These are phyloP conservation scores for Lotus japonicus DNA, from an alignment of 306 rosid genomes.

Conservation along the genomic window DNA sequence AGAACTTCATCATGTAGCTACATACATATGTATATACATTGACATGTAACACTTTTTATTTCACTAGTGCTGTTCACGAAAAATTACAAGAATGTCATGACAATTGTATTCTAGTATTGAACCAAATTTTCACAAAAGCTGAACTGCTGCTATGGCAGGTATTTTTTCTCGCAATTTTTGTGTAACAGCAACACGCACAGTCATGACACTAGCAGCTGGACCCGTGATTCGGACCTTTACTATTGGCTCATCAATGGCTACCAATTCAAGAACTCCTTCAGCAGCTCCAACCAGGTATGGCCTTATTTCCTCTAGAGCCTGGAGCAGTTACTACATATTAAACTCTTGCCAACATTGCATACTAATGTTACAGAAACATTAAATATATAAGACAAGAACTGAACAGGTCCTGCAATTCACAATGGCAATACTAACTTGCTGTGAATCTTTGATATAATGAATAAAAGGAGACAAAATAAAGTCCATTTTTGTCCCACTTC, in stretches of 20 bases:
- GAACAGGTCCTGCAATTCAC: background rate
- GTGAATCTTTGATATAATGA: background rate
- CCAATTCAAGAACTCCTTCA: constrained; percentile 81
- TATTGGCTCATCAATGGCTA: constrained; percentile 84
- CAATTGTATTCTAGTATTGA: constrained; percentile 8
- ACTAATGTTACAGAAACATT: background rate
- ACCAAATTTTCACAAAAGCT: constrained; percentile 44
- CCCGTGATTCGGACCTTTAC: constrained; percentile 53
- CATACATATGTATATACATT: constrained; percentile 19
- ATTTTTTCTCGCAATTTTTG: constrained; percentile 93
- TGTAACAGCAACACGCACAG: constrained; percentile 94
- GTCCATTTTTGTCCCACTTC: background rate
- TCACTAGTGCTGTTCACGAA: constrained; percentile 1
- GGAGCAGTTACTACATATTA: background rate
- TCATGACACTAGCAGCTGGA: constrained; percentile 81
- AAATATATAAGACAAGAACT: constrained; percentile 6
- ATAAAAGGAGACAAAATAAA: background rate
- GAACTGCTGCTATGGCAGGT: constrained; percentile 82
- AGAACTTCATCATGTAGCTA: background rate
- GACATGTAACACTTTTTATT: constrained; percentile 9
- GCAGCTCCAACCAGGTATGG: constrained; percentile 89
- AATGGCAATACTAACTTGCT: background rate
- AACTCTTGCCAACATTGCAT: background rate
- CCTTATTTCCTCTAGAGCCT: constrained; percentile 96
- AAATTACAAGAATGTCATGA: constrained; percentile 17